Percentiles rank a stretch among this genome's conserved stretches.
Conservation (phyloP, 495 filamentous ascomycete genomes). For the Glarea lozoyensis region DNA sequence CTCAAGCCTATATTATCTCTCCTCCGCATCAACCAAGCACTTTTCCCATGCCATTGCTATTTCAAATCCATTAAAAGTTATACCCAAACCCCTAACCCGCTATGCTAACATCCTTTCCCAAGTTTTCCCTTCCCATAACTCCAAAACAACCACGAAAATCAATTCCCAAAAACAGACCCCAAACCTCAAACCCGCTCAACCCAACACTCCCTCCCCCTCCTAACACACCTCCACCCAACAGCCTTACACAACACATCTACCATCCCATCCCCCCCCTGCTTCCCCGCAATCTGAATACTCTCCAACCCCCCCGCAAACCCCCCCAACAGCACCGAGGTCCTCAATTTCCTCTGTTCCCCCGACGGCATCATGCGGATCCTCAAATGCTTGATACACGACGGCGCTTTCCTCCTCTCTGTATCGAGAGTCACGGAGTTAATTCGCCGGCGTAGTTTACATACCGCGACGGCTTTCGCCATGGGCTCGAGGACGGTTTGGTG, state of each 20-base stretch:
- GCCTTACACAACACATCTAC: not conserved
- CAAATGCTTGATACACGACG: not conserved
- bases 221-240: not conserved
- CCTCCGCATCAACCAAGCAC: too few relatives aligned
- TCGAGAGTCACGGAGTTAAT: not conserved
- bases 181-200: too few relatives aligned
- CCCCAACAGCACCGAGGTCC: constrained; percentile 1
- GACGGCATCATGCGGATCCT: constrained; percentile 1
- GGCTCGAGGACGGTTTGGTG: not conserved
- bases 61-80: too few relatives aligned
- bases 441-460: constrained; percentile 5
- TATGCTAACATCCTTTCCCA: too few relatives aligned
- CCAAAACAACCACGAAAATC: too few relatives aligned
- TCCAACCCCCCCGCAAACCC: constrained; percentile 1
- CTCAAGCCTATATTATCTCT: too few relatives aligned
- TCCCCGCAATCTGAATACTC: constrained; percentile 1
- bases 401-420: not conserved
- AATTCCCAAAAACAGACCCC: too few relatives aligned
- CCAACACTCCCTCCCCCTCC: too few relatives aligned
- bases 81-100: too few relatives aligned
- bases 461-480: not conserved
- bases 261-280: not conserved
- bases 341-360: not conserved
- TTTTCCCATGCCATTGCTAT: too few relatives aligned
- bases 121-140: too few relatives aligned